phyloP scores from a whole-genome alignment of 305 asterid genomes.

The Nicotiana rustica region DNA sequence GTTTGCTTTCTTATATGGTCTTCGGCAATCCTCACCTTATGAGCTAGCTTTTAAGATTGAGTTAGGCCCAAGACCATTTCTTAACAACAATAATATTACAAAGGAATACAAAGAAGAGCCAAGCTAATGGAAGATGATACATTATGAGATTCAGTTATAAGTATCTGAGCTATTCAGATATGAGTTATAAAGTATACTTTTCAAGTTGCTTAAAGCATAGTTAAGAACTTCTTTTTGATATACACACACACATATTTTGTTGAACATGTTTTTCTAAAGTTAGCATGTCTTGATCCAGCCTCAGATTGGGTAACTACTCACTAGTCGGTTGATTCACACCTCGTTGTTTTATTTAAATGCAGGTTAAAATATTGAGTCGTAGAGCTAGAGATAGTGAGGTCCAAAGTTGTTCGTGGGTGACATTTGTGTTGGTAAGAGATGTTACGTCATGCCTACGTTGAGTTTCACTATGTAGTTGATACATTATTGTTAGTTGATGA shows the following conservation, averaged over 20 bases:
- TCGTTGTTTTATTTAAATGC: neutral
- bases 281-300: neutral
- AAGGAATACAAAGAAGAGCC: neutral
- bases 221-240: neutral
- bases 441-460: neutral
- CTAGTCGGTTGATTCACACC: neutral
- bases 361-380: slow-evolving; percentile 1
- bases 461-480: slow-evolving; percentile 1
- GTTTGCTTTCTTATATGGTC: too few species aligned
- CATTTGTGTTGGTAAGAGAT: slow-evolving; percentile 23
- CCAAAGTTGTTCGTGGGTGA: slow-evolving; percentile 17
- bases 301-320: slow-evolving; percentile 24
- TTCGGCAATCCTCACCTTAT: too few species aligned
- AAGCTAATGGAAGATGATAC: neutral
- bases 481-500: neutral
- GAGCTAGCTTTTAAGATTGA: too few species aligned
- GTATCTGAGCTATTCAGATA: neutral
- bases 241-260: neutral
- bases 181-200: neutral
- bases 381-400: slow-evolving; percentile 9
- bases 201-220: neutral
- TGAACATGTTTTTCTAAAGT: slow-evolving; percentile 19
- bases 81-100: too few species aligned
- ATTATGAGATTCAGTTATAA: neutral
- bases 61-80: too few species aligned